Base-by-base conservation (phyloP, 148 eudicot species). In the Rheum nobile region DNA sequence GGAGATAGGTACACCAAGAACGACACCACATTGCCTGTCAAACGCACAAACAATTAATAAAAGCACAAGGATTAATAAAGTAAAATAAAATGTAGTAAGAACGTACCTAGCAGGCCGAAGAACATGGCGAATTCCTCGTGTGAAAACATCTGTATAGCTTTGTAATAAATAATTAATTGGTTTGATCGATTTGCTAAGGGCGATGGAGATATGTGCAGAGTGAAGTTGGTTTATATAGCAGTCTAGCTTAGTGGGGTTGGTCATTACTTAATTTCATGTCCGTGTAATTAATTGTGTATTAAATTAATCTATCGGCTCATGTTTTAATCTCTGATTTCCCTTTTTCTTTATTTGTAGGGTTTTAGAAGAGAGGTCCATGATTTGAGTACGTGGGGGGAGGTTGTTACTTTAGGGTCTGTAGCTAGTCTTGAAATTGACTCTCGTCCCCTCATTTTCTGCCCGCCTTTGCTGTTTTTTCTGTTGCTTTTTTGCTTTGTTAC, bases 1-100 rank as follows among this genome's bases (percentile, higher is more conserved):
- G 98, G 98, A 77, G 98, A 86, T 75, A 93, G 90, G 80, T 78
- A 90, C 77, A 93, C 98, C 90, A 86, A 72, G 79, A 90, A 90
- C 73, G 96, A 90, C 65, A 93, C 80, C 13, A 84, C 75, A 80
- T 93, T 93, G 32, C 98, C 96, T 50, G 57, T 5, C 19, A 50
- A n/a, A 50, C 26, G 26, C 57, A 50, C 3, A 6, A 50, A 0
- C 46, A 43, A 1, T 43, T 4, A 10, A 43, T 0, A n/a, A n/a
- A n/a, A n/a, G n/a, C n/a, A n/a, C n/a, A n/a, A n/a, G n/a, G n/a
- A n/a, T n/a, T n/a, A n/a, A n/a, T n/a, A n/a, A n/a, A n/a, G n/a
- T n/a, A n/a, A n/a, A n/a, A n/a, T n/a, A n/a, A n/a, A n/a, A n/a
- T n/a, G n/a, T n/a, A n/a, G n/a, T n/a, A n/a, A n/a, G n/a, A 37